A percentile compares a stretch with the other conserved stretches of the same genome.
These are phyloP conservation scores for Monosporascus cannonballus DNA, from an alignment of 2,329 filamentous ascomycete genomes.

Conservation along the genomic window DNA sequence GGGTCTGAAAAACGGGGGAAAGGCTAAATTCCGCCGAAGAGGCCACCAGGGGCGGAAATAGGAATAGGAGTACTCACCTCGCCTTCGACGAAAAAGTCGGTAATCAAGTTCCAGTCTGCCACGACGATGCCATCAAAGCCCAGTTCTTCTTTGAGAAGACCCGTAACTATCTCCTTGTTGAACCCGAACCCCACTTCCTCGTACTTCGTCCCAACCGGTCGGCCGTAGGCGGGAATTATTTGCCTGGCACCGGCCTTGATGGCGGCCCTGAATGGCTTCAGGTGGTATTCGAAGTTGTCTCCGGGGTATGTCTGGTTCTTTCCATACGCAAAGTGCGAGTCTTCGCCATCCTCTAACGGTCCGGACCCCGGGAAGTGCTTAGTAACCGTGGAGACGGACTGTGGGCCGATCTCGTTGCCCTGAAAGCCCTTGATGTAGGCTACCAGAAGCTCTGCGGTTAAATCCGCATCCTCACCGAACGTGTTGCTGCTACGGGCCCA, in stretches of 20 bases:
- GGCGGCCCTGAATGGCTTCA: slow-evolving; percentile 44
- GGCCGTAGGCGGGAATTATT: slow-evolving; percentile 47
- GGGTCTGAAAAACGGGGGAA: too few species aligned
- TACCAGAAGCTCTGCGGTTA: slow-evolving; percentile 31
- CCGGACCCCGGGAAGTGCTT: slow-evolving; percentile 51
- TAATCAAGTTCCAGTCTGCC: slow-evolving; percentile 48
- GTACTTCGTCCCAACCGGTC: slow-evolving; percentile 39
- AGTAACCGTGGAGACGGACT: slow-evolving; percentile 41
- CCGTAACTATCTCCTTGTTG: slow-evolving; percentile 45
- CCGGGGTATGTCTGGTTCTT: slow-evolving; percentile 47
- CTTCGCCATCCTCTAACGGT: slow-evolving; percentile 41
- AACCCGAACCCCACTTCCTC: slow-evolving; percentile 44
- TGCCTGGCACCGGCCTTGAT: slow-evolving; percentile 43
- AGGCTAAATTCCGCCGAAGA: too few species aligned
- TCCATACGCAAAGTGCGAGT: slow-evolving; percentile 46
- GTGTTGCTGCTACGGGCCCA: slow-evolving; percentile 42
- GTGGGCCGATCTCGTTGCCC: slow-evolving; percentile 34
- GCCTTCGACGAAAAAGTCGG: slow-evolving; percentile 23
- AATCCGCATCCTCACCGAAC: slow-evolving; percentile 42
- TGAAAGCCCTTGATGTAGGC: slow-evolving; percentile 44
- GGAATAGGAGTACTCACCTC: too few species aligned
- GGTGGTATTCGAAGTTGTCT: slow-evolving; percentile 42
- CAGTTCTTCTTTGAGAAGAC: slow-evolving; percentile 38
- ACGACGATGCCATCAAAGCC: slow-evolving; percentile 45
- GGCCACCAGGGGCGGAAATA: too few species aligned